phyloP scores from a whole-genome alignment of 495 filamentous ascomycete genomes.

The Aspergillus steynii region DNA sequence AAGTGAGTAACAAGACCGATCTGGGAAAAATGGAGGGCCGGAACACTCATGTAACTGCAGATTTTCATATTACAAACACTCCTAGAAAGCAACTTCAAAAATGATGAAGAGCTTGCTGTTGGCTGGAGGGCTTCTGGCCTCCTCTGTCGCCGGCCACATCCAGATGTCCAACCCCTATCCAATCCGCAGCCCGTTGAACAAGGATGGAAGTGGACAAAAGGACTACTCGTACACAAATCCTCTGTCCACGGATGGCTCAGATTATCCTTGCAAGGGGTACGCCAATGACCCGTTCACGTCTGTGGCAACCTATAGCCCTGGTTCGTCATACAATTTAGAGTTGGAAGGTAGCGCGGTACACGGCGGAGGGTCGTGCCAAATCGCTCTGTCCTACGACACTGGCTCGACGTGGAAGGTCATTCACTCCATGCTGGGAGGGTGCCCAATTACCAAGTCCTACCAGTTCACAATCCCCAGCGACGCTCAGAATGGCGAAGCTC shows the following conservation, averaged over 20 bases:
- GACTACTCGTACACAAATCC: constrained; percentile 56
- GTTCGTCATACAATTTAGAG: constrained; percentile 40
- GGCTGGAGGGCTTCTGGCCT: constrained; percentile 36
- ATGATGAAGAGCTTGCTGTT: constrained; percentile 43
- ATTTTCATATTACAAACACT: not conserved
- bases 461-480: constrained; percentile 48
- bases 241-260: constrained; percentile 38
- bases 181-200: constrained; percentile 50
- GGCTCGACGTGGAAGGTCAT: constrained; percentile 74
- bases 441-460: constrained; percentile 59
- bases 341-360: constrained; percentile 64
- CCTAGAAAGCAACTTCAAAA: constrained; percentile 8
- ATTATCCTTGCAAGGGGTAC: constrained; percentile 58
- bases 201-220: constrained; percentile 32
- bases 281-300: constrained; percentile 45
- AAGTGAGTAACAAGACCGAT: too few relatives aligned
- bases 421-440: constrained; percentile 79
- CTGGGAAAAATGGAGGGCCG: too few relatives aligned
- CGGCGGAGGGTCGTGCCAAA: constrained; percentile 84
- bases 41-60: too few relatives aligned
- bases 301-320: constrained; percentile 45
- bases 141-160: constrained; percentile 44
- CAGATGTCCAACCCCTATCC: constrained; percentile 48
- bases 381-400: constrained; percentile 77
- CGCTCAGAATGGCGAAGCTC: constrained; percentile 52